Evolutionary conservation across 352 stramenopile genomes (phyloP), one percentile per base, ranked within the genome.

Genomic region (Globisporangium alternatum): DNA sequence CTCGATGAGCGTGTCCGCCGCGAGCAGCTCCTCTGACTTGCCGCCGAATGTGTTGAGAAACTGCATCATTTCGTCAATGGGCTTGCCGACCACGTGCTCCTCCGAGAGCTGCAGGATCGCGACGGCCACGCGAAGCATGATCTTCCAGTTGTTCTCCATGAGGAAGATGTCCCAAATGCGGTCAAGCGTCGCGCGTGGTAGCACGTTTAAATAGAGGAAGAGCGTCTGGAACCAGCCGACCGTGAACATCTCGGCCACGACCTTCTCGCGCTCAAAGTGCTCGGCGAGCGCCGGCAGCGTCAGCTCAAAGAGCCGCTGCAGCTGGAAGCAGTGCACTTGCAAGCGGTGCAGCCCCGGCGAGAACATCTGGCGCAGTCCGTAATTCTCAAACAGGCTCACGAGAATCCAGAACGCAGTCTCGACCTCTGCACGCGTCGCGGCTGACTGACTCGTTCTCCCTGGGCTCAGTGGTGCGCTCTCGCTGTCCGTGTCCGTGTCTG

Each of bases 221-320:
- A 96, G 58, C 39, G 87, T 96, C 71, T 96, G 85, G 76, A 94
- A 96, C 87, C 87, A 96, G 43, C 87, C 87, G 33, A 96, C 86
- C 21, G 85, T 83, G 55, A 93, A 96, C 87, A 96, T 94, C 61
- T 96, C 85, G 49, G 91, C 78, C 48, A 89, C 78, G 17, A 96
- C 78, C 43, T 89, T 88, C 51, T 96, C 84, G 10, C 52, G 64
- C n/a, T 80, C 79, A 68, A 96, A 93, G 62, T 94, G 86, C 41
- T 81, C 78, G 1, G 74, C 76, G 21, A 96, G 66, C 47, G 56
- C 70, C 21, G 87, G 87, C 5, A 86, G 58, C 0, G 72, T 71
- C 30, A 91, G 55, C 43, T 91, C 77, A 52, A 94, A 81, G 5
- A 93, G 62, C 8, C 76, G 72, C 62, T 91, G 85, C 35, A 74